Evolutionary conservation across 2,329 filamentous ascomycete species (phyloP), one percentile per base, ranked within the genome.

Genomic region (Pleochaeta shiraiana): DNA sequence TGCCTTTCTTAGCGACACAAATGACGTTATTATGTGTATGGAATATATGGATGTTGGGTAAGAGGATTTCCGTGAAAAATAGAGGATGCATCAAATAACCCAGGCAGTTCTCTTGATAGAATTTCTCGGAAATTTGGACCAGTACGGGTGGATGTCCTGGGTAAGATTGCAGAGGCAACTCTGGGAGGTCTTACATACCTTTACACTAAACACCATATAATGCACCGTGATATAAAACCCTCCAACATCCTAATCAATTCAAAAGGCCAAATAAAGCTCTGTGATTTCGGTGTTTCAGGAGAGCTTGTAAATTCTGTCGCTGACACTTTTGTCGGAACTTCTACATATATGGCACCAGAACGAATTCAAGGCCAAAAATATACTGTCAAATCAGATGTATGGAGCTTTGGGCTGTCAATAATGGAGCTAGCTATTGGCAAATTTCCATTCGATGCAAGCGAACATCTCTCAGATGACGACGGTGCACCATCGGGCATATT

Each of bases 11-110:
- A 97, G 95, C 73, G 88, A 95, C 72, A 90, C 90, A 67, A 92
- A 95, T 73, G 93, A 98, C 77, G 95, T 98, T 66, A 95, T 97
- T 70, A 92, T 98, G 86, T 98, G 93, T 75, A 98, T 98, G 93
- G 93, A 98, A 75, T 97, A 98, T 74, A 95, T 95, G 90, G 93
- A 98, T 76, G 90, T 92, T 74, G 93, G 93, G 93, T 97, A 81
- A 76, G 88, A 78, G 59, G n/a, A 64, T 21, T 45, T 65, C 55
- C 62, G 21, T 9, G 39, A 12, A 39, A n/a, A 16, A 19, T n/a
- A 37, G 16, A 62, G 28, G 21, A 9, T 37, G n/a, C 12, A 34
- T 33, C 37, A 62, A 53, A 65, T 62, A n/a, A 28, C 45, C 37
- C 30, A n/a, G 63, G 65, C 73, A 96, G 93, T 63, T 88, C 93